Evolutionary conservation across 139 green algal species (phyloP).

Genomic region (Auxenochlorella pyrenoidosa): DNA sequence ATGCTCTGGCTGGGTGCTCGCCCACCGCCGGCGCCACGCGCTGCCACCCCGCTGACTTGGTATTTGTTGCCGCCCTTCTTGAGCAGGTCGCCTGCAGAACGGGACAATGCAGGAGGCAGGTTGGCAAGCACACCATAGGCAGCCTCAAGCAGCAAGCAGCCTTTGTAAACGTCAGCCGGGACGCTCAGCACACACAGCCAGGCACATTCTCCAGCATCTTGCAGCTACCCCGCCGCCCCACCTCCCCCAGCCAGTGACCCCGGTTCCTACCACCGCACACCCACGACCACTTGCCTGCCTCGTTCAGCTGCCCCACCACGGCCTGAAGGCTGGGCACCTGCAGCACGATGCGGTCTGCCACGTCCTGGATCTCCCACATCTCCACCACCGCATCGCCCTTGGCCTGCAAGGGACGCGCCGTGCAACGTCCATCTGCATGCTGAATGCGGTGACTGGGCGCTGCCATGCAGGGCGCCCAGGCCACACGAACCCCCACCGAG

Average conservation of each 20-base stretch:
- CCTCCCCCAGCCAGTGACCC: neutral
- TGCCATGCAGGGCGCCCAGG: neutral
- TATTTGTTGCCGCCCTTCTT: slow-evolving; percentile 24
- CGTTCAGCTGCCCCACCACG: slow-evolving; percentile 81
- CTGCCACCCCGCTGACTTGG: slow-evolving; percentile 21
- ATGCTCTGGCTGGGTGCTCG: neutral
- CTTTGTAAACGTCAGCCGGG: too few species aligned
- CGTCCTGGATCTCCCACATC: slow-evolving; percentile 26
- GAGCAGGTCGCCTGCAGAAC: slow-evolving; percentile 21
- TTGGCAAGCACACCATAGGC: neutral
- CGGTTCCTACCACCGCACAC: too few species aligned
- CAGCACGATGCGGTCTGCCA: slow-evolving; percentile 70
- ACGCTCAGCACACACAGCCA: neutral
- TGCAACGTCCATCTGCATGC: too few species aligned
- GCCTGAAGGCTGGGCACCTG: slow-evolving; percentile 58
- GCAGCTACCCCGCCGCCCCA: neutral
- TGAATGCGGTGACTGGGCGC: too few species aligned
- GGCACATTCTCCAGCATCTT: neutral
- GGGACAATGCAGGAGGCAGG: neutral
- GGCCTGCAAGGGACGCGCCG: neutral
- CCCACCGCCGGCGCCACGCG: neutral
- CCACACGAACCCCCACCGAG: too few species aligned
- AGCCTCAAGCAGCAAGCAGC: neutral
- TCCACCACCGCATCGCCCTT: slow-evolving; percentile 55
- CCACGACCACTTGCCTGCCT: slow-evolving; percentile 57